A percentile compares a stretch with the other conserved stretches of the same genome.
These are phyloP conservation scores for Punica granatum DNA, from an alignment of 345 rosid genomes.

Conservation along the genomic window DNA sequence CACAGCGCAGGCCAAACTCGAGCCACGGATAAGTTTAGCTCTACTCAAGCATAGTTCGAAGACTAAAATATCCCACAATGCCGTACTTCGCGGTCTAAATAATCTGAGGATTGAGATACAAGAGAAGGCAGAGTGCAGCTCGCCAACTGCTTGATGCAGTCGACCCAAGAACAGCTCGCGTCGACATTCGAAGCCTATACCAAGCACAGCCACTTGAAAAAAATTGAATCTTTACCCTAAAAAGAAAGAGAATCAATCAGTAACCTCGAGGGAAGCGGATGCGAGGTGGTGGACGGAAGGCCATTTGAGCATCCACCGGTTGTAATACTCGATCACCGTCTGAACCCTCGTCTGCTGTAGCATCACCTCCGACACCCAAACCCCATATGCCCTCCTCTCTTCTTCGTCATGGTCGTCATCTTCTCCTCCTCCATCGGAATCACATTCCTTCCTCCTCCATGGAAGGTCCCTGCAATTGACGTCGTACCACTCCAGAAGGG, in stretches of 20 bases:
- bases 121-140: too few relatives aligned
- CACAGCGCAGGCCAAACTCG: background rate
- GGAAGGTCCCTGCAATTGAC: constrained; percentile 65
- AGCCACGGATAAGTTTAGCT: background rate
- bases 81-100: too few relatives aligned
- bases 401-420: constrained; percentile 30
- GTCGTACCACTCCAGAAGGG: constrained; percentile 70
- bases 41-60: background rate
- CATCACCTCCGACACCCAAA: constrained; percentile 98
- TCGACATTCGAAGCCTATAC: background rate
- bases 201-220: background rate
- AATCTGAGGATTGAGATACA: too few relatives aligned
- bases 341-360: constrained; percentile 95
- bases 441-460: constrained; percentile 40
- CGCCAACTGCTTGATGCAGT: too few relatives aligned
- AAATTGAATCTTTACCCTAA: background rate
- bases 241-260: background rate
- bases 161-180: background rate
- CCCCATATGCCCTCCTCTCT: constrained; percentile 67
- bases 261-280: constrained; percentile 45
- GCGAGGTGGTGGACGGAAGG: constrained; percentile 69
- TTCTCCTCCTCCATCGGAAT: constrained; percentile 7
- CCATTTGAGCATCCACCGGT: constrained; percentile 92
- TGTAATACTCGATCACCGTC: constrained; percentile 76
- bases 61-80: too few relatives aligned